These are phyloP conservation scores for Marchantia polymorpha DNA, from an alignment of 225 moss, liverwort and hornwort species.

Conservation along the genomic window DNA sequence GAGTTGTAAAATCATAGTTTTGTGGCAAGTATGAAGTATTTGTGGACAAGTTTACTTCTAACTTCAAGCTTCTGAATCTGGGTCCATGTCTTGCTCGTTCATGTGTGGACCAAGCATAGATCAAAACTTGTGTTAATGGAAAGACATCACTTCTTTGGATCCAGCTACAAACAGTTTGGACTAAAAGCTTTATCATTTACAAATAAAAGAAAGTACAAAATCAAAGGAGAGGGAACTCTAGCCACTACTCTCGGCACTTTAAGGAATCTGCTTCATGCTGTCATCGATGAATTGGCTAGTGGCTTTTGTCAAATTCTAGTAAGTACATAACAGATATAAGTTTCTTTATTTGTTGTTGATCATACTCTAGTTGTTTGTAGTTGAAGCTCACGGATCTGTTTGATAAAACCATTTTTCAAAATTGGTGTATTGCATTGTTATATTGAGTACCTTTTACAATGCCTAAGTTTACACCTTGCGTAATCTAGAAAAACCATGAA, in stretches of 20 bases:
- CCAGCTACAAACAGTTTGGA: conserved; percentile 83
- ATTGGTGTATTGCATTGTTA: neutral
- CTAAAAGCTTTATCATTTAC: conserved; percentile 65
- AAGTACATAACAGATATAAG: neutral
- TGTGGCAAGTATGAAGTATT: neutral
- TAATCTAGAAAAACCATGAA: neutral
- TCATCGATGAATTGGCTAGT: conserved; percentile 58
- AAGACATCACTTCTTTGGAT: conserved; percentile 93
- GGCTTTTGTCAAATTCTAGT: conserved; percentile 9
- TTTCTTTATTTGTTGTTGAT: neutral
- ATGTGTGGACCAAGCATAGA: conserved; percentile 98
- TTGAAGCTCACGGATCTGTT: neutral
- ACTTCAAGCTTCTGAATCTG: conserved; percentile 7
- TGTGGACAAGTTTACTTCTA: neutral
- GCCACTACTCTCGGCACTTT: conserved; percentile 67
- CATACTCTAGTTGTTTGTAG: neutral
- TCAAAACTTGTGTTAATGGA: conserved; percentile 91
- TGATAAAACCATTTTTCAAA: neutral
- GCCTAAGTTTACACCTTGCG: too few species aligned
- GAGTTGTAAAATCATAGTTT: neutral
- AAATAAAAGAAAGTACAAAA: conserved; percentile 73
- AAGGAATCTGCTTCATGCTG: conserved; percentile 58
- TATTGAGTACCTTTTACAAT: neutral
- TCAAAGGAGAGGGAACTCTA: conserved; percentile 72
- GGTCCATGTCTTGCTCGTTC: conserved; percentile 12